Evolutionary conservation across 2,329 filamentous ascomycete species (phyloP), one percentile per base, ranked within the genome.

Genomic region (Botryotinia convoluta): DNA sequence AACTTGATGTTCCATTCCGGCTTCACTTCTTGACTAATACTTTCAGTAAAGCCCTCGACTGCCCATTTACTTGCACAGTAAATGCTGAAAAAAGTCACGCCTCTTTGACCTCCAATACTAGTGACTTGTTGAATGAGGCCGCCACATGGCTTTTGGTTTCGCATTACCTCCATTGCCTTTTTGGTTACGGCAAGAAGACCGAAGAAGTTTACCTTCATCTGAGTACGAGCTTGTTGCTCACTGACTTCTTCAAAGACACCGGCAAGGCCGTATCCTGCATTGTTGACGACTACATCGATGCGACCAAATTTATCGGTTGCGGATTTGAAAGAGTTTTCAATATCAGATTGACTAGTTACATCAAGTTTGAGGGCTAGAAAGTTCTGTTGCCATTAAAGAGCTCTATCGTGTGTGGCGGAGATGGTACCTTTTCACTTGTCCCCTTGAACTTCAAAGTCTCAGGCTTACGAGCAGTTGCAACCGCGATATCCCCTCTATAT

Each of bases 121-220:
- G 83, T 84, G 8, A 85, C 79, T 57, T 85, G 83, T 39, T 84
- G 80, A 39, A 85, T 83, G 37, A 81, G 79, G 76, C 82, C 73
- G 81, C 82, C 61, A 80, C 78, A n/a, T 78, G 79, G 78, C 44
- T 82, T 48, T 76, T 80, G 75, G 60, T 79, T 73, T 4, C 82
- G 78, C 75, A 85, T 76, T 0, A 82, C 78, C 3, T 82, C 80
- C 6, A 84, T 74, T 2, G 81, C 81, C 7, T 83, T 82, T 10
- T 82, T 83, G 8, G 87, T 89, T 1, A 89, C 85, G 62, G 86
- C 83, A 7, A 90, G 79, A 1, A 89, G 80, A 4, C 89, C 88
- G 72, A 87, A 89, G 77, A 90, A 87, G 77, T 91, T 90, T 74
- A 87, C 84, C 68, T 91, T 86, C 80, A 90, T 85, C 77, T 90